Conservation (phyloP, 1,139 yeast genomes). For the Candida pseudocylindracea region DNA sequence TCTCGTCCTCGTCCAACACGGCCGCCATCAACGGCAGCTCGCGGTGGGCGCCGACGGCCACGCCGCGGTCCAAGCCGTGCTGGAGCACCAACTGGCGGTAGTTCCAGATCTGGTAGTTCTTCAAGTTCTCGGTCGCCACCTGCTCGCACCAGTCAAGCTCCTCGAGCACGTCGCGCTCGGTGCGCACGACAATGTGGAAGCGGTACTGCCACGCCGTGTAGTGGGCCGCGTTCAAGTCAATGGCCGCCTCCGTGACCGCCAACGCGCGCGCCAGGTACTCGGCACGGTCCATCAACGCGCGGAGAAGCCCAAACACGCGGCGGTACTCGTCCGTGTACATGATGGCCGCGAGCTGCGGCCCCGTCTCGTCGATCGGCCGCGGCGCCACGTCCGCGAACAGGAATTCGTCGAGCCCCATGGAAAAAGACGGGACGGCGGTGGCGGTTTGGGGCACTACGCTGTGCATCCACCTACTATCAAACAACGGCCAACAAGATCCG, state of each 20-base stretch:
- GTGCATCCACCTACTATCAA: too few species aligned
- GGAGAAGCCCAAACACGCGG: conserved; percentile 31
- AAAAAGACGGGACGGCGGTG: too few species aligned
- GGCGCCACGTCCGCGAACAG: conserved; percentile 19
- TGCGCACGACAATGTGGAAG: conserved; percentile 22
- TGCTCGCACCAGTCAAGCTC: conserved; percentile 66
- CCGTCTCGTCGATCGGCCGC: conserved; percentile 16
- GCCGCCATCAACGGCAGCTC: conserved; percentile 43
- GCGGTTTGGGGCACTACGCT: too few species aligned
- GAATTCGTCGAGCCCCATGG: conserved; percentile 1
- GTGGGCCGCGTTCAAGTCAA: conserved; percentile 65
- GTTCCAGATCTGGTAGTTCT: conserved; percentile 94
- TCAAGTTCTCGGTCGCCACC: conserved; percentile 54
- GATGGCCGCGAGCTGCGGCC: conserved; percentile 46
- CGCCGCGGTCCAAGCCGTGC: conserved; percentile 6
- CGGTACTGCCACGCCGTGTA: conserved; percentile 83
- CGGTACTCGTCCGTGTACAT: conserved; percentile 57
- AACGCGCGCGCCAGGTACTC: conserved; percentile 60
- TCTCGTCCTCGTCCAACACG: conserved; percentile 59
- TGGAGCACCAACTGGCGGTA: conserved; percentile 46
- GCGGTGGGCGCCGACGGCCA: conserved; percentile 17
- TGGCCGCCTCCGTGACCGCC: conserved; percentile 36
- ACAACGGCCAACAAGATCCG: too few species aligned
- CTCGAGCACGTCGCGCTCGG: conserved; percentile 12
- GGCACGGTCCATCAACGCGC: conserved; percentile 32